A percentile compares a stretch with the other conserved stretches of the same genome.
phyloP scores from a whole-genome alignment of 2,329 filamentous ascomycete species.

The Hymenoscyphus albidus region DNA sequence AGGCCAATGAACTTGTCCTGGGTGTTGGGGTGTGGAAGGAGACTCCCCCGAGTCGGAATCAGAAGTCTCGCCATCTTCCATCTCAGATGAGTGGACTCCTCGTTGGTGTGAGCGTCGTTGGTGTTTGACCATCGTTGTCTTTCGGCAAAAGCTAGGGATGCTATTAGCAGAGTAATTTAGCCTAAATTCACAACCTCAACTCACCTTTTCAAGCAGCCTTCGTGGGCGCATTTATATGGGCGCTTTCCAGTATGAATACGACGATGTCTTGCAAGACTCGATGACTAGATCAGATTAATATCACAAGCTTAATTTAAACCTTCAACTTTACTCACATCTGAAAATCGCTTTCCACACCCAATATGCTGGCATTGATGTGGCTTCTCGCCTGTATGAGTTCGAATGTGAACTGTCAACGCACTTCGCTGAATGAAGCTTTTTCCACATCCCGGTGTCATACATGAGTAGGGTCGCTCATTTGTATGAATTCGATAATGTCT shows the following conservation, averaged over 20 bases:
- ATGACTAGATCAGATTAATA: conserved; percentile 32
- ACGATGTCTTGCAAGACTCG: conserved; percentile 48
- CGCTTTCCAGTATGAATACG: conserved; percentile 69
- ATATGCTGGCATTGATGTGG: conserved; percentile 64
- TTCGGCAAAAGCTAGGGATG: conserved; percentile 59
- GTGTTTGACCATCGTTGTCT: conserved; percentile 69
- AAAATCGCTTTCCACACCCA: conserved; percentile 66
- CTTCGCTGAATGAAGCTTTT: conserved; percentile 71
- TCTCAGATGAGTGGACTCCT: conserved; percentile 51
- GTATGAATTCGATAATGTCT: conserved; percentile 70
- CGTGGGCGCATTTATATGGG: conserved; percentile 59
- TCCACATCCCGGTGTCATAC: conserved; percentile 56
- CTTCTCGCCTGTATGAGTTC: conserved; percentile 69
- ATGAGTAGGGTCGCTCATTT: conserved; percentile 65
- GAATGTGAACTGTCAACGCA: conserved; percentile 66
- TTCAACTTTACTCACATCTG: conserved; percentile 51
- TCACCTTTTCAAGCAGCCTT: conserved; percentile 36
- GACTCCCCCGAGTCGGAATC: conserved; percentile 47
- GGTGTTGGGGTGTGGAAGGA: conserved; percentile 54
- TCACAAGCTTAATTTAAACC: not conserved
- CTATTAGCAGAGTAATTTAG: conserved; percentile 20
- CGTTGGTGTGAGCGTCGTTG: conserved; percentile 59
- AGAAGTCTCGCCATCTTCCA: conserved; percentile 36
- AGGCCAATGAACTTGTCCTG: conserved; percentile 48
- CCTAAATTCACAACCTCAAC: conserved; percentile 15